Conservation (phyloP, 2,329 filamentous ascomycete genomes). For the Raffaelea deltoideospora region DNA sequence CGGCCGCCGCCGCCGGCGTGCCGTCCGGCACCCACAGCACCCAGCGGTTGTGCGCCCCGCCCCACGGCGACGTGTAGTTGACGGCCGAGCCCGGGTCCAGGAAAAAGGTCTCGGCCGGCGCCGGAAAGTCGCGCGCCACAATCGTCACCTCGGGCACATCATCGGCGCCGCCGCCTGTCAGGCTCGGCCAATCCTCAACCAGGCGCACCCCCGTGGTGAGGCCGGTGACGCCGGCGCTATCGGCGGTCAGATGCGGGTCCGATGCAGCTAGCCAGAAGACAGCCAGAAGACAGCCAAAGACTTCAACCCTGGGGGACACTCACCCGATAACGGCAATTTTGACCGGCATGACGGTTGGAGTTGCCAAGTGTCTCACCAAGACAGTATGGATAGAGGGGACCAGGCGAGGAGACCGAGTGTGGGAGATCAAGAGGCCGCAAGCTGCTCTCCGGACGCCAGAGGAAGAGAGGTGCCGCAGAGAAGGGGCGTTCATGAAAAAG, state of each 20-base stretch:
- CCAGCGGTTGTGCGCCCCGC: constrained; percentile 39
- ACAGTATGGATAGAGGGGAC: too few relatives aligned
- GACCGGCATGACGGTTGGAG: neutral
- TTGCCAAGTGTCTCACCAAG: too few relatives aligned
- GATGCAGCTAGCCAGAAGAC: too few relatives aligned
- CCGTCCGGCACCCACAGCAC: constrained; percentile 22
- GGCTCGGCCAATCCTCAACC: constrained; percentile 19
- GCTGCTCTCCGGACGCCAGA: too few relatives aligned
- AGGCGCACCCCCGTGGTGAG: constrained; percentile 31
- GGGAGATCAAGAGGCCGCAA: too few relatives aligned
- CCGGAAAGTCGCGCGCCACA: constrained; percentile 30
- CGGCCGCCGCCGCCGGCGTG: constrained; percentile 10
- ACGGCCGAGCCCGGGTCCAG: constrained; percentile 23
- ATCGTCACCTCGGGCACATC: constrained; percentile 21
- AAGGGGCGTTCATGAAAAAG: too few relatives aligned
- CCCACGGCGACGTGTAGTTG: constrained; percentile 43
- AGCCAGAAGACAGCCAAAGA: neutral
- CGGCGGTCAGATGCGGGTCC: too few relatives aligned
- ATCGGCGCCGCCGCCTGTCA: constrained; percentile 12
- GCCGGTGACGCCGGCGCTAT: constrained; percentile 37
- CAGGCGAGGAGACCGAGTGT: too few relatives aligned
- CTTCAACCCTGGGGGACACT: neutral
- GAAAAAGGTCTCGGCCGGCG: constrained; percentile 24
- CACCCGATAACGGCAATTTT: constrained; percentile 7
- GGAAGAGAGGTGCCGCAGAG: too few relatives aligned